Evolutionary conservation across 2,329 filamentous ascomycete genomes (phyloP).

Genomic region (Emericellopsis cladophorae): DNA sequence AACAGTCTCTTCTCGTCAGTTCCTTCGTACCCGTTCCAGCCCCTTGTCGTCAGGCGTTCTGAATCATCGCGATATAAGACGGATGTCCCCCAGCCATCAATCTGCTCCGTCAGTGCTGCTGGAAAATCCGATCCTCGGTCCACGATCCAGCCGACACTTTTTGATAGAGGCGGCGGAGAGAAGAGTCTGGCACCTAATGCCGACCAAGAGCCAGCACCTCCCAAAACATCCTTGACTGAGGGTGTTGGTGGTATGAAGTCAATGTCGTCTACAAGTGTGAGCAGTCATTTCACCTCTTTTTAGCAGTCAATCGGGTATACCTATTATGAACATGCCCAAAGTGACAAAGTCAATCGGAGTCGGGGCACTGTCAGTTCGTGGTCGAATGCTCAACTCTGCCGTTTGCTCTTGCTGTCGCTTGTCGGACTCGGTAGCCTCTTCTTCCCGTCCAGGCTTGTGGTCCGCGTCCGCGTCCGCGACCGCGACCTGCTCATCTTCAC

Average conservation of each 20-base stretch:
- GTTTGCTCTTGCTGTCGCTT: too few relatives aligned
- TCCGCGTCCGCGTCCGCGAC: too few relatives aligned
- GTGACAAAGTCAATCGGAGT: slow-evolving; percentile 53
- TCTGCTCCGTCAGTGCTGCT: slow-evolving; percentile 42
- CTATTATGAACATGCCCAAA: slow-evolving; percentile 63
- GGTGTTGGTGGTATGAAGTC: slow-evolving; percentile 63
- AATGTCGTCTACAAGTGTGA: slow-evolving; percentile 60
- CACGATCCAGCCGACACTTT: slow-evolving; percentile 75
- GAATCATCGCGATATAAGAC: slow-evolving; percentile 55
- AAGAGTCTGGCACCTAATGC: slow-evolving; percentile 83
- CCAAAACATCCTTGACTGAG: slow-evolving; percentile 63
- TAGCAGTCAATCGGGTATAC: slow-evolving; percentile 24
- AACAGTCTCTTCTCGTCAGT: slow-evolving; percentile 62
- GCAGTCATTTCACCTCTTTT: too few relatives aligned
- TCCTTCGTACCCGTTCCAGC: slow-evolving; percentile 81
- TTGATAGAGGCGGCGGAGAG: slow-evolving; percentile 55
- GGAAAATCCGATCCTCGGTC: slow-evolving; percentile 88
- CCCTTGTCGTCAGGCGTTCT: slow-evolving; percentile 67
- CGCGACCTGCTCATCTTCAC: too few relatives aligned
- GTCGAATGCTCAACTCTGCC: too few relatives aligned
- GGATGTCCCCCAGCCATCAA: slow-evolving; percentile 66
- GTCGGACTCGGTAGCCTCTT: too few relatives aligned
- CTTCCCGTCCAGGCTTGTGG: too few relatives aligned
- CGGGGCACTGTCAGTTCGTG: not conserved
- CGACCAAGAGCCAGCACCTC: slow-evolving; percentile 78